These are phyloP conservation scores for Komagataella mondaviorum DNA, from an alignment of 805 yeast genomes.

Conservation along the genomic window DNA sequence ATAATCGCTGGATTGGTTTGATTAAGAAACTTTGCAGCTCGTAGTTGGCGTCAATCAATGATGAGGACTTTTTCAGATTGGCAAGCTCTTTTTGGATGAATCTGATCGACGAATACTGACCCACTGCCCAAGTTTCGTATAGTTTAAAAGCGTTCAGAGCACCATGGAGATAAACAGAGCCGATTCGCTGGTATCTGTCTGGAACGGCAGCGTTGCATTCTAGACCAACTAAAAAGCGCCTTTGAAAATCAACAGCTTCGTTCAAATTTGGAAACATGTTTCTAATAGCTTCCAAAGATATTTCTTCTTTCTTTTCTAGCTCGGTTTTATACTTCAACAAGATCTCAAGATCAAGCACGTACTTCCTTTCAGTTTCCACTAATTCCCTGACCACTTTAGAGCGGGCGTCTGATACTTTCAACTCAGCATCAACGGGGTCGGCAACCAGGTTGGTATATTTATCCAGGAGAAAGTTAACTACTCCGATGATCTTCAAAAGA, in stretches of 20 bases:
- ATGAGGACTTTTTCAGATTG: slow-evolving; percentile 38
- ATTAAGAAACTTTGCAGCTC: slow-evolving; percentile 82
- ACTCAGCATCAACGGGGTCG: background rate
- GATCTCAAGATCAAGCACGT: slow-evolving; percentile 80
- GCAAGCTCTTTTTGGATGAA: slow-evolving; percentile 52
- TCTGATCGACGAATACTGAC: slow-evolving; percentile 79
- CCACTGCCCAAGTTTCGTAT: slow-evolving; percentile 91
- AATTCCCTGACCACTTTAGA: slow-evolving; percentile 76
- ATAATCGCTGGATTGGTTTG: slow-evolving; percentile 93
- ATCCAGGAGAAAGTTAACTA: slow-evolving; percentile 53
- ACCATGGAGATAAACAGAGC: slow-evolving; percentile 77
- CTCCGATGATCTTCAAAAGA: slow-evolving; percentile 58
- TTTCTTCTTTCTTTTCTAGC: slow-evolving; percentile 46
- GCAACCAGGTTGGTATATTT: slow-evolving; percentile 24
- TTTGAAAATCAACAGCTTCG: slow-evolving; percentile 81
- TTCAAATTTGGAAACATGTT: slow-evolving; percentile 73
- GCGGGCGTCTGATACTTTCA: slow-evolving; percentile 35
- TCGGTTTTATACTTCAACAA: slow-evolving; percentile 56
- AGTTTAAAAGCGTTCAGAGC: slow-evolving; percentile 68
- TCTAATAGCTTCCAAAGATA: slow-evolving; percentile 71
- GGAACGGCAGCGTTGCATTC: slow-evolving; percentile 80
- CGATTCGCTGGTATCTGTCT: slow-evolving; percentile 67
- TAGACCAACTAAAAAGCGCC: slow-evolving; percentile 75
- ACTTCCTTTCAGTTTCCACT: slow-evolving; percentile 82
- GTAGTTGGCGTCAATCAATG: slow-evolving; percentile 67